phyloP scores from a whole-genome alignment of 2,329 filamentous ascomycete species.

The Beauveria asiatica region DNA sequence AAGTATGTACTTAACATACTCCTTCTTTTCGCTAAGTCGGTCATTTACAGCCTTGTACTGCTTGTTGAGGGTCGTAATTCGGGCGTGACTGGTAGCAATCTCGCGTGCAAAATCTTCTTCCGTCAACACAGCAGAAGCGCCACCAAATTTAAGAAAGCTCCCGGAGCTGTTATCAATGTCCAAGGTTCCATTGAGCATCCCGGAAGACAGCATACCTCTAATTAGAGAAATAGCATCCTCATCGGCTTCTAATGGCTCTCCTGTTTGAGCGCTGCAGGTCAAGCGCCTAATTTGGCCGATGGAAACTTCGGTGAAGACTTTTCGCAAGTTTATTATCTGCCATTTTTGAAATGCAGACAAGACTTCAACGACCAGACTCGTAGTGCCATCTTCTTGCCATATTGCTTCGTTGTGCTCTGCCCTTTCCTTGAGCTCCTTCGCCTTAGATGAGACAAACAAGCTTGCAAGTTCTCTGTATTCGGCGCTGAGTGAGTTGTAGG shows the following conservation, averaged over 20 bases:
- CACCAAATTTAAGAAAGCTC: constrained; percentile 43
- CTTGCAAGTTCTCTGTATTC: constrained; percentile 63
- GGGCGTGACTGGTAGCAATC: constrained; percentile 32
- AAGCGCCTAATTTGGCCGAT: constrained; percentile 42
- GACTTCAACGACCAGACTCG: constrained; percentile 61
- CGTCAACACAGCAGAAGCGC: constrained; percentile 32
- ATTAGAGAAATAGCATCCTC: constrained; percentile 39
- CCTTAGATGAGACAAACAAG: constrained; percentile 51
- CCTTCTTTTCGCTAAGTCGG: constrained; percentile 45
- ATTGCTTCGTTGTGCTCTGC: constrained; percentile 46
- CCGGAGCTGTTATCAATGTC: constrained; percentile 33
- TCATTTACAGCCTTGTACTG: constrained; percentile 45
- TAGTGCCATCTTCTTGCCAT: constrained; percentile 67
- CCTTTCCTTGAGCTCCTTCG: constrained; percentile 54
- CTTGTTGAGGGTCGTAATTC: constrained; percentile 36
- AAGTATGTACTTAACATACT: constrained; percentile 42
- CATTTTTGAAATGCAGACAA: constrained; percentile 64
- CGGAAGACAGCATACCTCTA: constrained; percentile 45
- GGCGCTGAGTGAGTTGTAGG: constrained; percentile 50
- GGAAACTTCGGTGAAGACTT: constrained; percentile 57
- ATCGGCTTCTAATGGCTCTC: constrained; percentile 31
- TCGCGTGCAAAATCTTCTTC: constrained; percentile 43
- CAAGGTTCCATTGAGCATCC: constrained; percentile 45
- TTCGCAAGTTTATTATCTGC: constrained; percentile 63
- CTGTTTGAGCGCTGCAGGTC: constrained; percentile 48